These are phyloP conservation scores for Polychytrium aggregatum DNA, from an alignment of 192 early-diverging fungal genomes.

Conservation along the genomic window DNA sequence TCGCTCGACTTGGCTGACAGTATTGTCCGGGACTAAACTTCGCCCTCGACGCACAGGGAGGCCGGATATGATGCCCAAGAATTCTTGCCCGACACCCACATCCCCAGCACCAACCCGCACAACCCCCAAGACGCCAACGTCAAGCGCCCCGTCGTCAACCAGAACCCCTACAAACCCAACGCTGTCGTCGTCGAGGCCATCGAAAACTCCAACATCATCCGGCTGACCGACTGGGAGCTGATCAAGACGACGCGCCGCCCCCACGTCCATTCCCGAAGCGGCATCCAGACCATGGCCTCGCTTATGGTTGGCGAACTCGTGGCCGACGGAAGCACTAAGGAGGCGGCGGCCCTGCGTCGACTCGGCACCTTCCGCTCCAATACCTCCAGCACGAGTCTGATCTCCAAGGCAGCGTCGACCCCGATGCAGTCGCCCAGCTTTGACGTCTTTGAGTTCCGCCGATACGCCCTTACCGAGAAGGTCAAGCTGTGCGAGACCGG, in stretches of 20 bases:
- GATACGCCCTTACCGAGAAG: conserved; percentile 24
- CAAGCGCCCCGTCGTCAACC: no score
- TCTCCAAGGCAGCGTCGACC: no score
- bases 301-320: conserved; percentile 26
- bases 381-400: background rate
- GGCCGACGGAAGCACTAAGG: no score
- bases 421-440: conserved; percentile 9
- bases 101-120: no score
- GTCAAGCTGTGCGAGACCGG: no score
- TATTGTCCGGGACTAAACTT: no score
- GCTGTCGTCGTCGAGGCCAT: no score
- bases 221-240: conserved; percentile 26
- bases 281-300: conserved; percentile 17
- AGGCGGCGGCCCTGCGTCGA: background rate
- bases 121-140: no score
- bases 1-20: no score
- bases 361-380: background rate
- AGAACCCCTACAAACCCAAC: no score
- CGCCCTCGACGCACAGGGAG: no score
- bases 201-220: no score
- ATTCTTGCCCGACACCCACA: conserved; percentile 21
- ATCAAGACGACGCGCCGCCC: conserved; percentile 23
- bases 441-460: conserved; percentile 23
- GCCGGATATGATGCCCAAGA: conserved; percentile 30
- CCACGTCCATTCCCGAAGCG: conserved; percentile 25